Conservation (phyloP, 495 filamentous ascomycete genomes). For the Podospora didyma region DNA sequence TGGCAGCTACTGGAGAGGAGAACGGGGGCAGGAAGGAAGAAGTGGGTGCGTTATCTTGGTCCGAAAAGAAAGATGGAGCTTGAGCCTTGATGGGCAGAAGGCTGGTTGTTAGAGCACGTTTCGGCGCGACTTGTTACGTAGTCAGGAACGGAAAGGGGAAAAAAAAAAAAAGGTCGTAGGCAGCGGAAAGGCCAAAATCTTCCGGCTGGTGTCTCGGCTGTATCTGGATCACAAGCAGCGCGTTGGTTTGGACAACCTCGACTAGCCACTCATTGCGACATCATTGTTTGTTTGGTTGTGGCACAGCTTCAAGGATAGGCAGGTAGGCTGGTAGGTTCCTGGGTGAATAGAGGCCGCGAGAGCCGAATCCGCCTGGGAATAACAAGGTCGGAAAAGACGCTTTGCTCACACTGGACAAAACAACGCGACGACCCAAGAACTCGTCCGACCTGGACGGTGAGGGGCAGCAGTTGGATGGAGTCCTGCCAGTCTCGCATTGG, state of each 20-base stretch:
- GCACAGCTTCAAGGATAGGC: neutral
- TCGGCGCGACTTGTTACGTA: neutral
- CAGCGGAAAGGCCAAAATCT: neutral
- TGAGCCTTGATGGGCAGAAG: too few species aligned
- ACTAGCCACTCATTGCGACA: conserved; percentile 9
- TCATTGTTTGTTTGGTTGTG: neutral
- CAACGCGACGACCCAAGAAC: conserved; percentile 1
- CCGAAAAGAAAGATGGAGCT: too few species aligned
- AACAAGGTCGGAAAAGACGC: too few species aligned
- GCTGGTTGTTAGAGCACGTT: too few species aligned
- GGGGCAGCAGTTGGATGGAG: neutral
- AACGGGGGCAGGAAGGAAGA: too few species aligned
- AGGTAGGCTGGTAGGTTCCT: too few species aligned
- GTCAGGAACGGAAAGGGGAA: neutral
- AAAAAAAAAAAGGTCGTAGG: neutral
- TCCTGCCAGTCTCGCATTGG: neutral
- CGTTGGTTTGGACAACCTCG: neutral
- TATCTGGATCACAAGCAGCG: conserved; percentile 7
- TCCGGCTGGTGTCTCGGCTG: neutral
- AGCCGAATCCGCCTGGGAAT: too few species aligned
- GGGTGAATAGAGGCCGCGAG: too few species aligned
- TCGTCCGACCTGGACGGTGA: too few species aligned
- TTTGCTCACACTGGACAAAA: too few species aligned
- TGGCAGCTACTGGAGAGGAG: too few species aligned
- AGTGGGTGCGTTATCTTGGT: too few species aligned